Percentiles rank a stretch among this genome's conserved stretches.
Conservation (phyloP, 345 rosid genomes). For the Bruguiera sexangula region DNA sequence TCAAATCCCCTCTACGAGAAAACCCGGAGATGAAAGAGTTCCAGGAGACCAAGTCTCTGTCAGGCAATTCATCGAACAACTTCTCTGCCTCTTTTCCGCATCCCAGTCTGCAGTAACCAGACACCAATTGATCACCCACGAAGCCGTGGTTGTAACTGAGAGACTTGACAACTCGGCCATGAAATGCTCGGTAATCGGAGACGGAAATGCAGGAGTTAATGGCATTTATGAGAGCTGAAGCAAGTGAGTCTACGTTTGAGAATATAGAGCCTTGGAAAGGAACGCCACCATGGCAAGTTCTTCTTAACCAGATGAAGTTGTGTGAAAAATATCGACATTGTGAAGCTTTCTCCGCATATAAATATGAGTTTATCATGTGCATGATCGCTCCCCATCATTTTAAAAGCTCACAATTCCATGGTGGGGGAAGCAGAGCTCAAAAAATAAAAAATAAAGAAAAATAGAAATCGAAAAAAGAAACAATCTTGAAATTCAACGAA, state of each 20-base stretch:
- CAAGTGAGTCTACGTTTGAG: conserved; percentile 34
- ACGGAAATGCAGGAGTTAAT: conserved; percentile 41
- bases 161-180: conserved; percentile 48
- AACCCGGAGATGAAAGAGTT: conserved; percentile 59
- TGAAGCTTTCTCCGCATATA: conserved; percentile 3
- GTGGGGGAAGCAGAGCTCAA: no score
- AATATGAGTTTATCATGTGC: no score
- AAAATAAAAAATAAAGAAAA: no score
- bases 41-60: conserved; percentile 58
- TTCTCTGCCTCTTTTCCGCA: conserved; percentile 35
- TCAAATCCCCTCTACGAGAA: conserved; percentile 37
- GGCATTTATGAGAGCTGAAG: conserved; percentile 42
- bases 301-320: neutral
- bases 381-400: no score
- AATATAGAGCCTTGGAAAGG: conserved; percentile 14
- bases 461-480: no score
- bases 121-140: conserved; percentile 59
- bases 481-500: no score
- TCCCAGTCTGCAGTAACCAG: conserved; percentile 37
- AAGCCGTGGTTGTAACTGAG: conserved; percentile 56
- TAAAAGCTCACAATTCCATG: no score
- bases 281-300: neutral
- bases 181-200: conserved; percentile 26
- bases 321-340: neutral
- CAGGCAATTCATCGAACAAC: conserved; percentile 66